These are phyloP conservation scores for Ogataea methanolica DNA, from an alignment of 805 yeast species.

Conservation along the genomic window DNA sequence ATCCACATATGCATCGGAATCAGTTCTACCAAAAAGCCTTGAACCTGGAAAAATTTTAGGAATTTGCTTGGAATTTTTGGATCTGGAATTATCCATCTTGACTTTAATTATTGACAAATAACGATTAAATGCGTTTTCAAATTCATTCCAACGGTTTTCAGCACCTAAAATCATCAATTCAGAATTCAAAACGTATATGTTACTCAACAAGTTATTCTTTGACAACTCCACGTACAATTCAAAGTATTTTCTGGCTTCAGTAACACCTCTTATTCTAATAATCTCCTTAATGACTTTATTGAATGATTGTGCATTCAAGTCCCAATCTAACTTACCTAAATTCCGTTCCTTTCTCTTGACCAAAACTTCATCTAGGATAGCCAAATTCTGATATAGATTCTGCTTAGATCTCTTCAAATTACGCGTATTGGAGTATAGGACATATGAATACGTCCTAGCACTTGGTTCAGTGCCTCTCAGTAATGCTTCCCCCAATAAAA, in stretches of 20 bases:
- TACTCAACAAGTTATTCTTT: conserved; percentile 20
- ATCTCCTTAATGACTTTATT: conserved; percentile 18
- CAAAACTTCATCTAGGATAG: conserved; percentile 21
- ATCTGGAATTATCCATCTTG: conserved; percentile 14
- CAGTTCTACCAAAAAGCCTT: neutral
- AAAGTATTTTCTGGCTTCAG: conserved; percentile 24
- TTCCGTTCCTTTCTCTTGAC: conserved; percentile 14
- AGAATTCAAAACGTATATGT: conserved; percentile 23
- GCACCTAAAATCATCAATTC: conserved; percentile 28
- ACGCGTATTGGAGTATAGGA: conserved; percentile 21
- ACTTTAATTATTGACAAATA: conserved; percentile 15
- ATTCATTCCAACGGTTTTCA: conserved; percentile 30
- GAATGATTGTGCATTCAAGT: conserved; percentile 22
- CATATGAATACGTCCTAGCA: conserved; percentile 25
- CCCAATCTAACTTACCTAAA: conserved; percentile 20
- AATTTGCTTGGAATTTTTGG: neutral
- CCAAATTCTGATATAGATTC: conserved; percentile 15
- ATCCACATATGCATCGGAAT: conserved; percentile 5
- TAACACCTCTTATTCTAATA: conserved; percentile 14
- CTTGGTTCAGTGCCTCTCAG: conserved; percentile 10
- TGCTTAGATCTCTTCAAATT: conserved; percentile 10
- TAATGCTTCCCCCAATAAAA: conserved; percentile 16
- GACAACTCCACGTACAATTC: conserved; percentile 24
- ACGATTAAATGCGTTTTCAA: conserved; percentile 24
- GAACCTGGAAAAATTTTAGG: neutral